phyloP scores from a whole-genome alignment of 768 basidiomycete genomes.

The Tephrocybe rancida region DNA sequence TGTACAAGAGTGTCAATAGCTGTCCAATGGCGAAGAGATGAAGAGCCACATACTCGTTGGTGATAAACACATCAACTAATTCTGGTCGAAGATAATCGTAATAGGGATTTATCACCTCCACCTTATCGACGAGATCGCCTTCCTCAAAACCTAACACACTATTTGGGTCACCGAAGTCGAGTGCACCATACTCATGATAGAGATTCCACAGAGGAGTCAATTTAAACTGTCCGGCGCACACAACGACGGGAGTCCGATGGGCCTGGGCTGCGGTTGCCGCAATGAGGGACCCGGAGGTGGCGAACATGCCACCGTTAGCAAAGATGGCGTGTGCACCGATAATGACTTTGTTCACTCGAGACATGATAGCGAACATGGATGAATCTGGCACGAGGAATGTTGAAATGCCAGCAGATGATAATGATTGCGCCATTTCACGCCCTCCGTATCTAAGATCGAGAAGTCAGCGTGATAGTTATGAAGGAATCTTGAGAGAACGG shows the following conservation, averaged over 20 bases:
- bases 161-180: slow-evolving; percentile 74
- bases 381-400: slow-evolving; percentile 98
- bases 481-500: slow-evolving; percentile 31
- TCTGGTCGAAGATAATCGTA: slow-evolving; percentile 96
- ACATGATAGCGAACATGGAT: slow-evolving; percentile 94
- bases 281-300: slow-evolving; percentile 81
- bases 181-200: slow-evolving; percentile 83
- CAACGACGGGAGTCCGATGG: slow-evolving; percentile 90
- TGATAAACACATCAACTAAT: slow-evolving; percentile 91
- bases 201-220: slow-evolving; percentile 90
- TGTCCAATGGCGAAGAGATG: background rate
- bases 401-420: slow-evolving; percentile 82
- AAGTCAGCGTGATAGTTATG: background rate
- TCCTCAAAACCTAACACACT: slow-evolving; percentile 75
- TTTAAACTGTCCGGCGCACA: slow-evolving; percentile 96
- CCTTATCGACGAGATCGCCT: slow-evolving; percentile 78
- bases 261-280: slow-evolving; percentile 86
- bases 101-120: slow-evolving; percentile 94
- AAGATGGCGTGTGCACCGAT: slow-evolving; percentile 95
- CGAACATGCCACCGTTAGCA: slow-evolving; percentile 96
- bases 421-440: slow-evolving; percentile 78
- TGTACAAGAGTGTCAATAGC: slow-evolving; percentile 30
- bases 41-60: slow-evolving; percentile 81
- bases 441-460: slow-evolving; percentile 68
- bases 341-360: slow-evolving; percentile 95